These are phyloP conservation scores for Clarireedia paspali DNA, from an alignment of 2,329 filamentous ascomycete genomes.

Conservation along the genomic window DNA sequence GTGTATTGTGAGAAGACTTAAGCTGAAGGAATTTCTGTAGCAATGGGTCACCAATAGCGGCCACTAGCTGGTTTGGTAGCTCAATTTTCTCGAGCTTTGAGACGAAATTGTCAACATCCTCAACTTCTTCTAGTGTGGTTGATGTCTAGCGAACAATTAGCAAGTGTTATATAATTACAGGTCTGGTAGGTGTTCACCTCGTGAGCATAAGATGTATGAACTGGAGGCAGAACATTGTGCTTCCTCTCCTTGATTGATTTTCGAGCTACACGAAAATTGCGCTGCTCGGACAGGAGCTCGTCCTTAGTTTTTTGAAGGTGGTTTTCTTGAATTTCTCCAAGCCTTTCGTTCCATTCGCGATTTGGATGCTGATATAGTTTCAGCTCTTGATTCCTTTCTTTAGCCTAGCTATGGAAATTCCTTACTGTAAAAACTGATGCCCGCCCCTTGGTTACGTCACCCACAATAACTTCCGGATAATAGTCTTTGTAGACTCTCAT, in stretches of 20 bases:
- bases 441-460: slow-evolving; percentile 53
- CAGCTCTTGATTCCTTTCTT: neutral
- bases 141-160: slow-evolving; percentile 38
- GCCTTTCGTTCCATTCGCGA: slow-evolving; percentile 61
- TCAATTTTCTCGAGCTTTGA: slow-evolving; percentile 70
- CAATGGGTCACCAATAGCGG: slow-evolving; percentile 66
- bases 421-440: slow-evolving; percentile 54
- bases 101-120: slow-evolving; percentile 61
- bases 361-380: slow-evolving; percentile 53
- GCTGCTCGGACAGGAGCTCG: slow-evolving; percentile 33
- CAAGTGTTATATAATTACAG: neutral
- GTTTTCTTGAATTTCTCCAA: slow-evolving; percentile 58
- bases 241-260: slow-evolving; percentile 38
- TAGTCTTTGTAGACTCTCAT: slow-evolving; percentile 84
- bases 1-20: slow-evolving; percentile 45
- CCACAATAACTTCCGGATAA: slow-evolving; percentile 81
- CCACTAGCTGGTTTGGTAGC: slow-evolving; percentile 73
- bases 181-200: slow-evolving; percentile 40
- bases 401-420: neutral
- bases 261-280: slow-evolving; percentile 58
- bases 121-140: slow-evolving; percentile 69
- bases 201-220: slow-evolving; percentile 67
- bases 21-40: slow-evolving; percentile 71
- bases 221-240: slow-evolving; percentile 52
- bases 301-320: slow-evolving; percentile 42